Conservation (phyloP, 371 early-diverging fungal genomes). For the Mucor plumbeus region DNA sequence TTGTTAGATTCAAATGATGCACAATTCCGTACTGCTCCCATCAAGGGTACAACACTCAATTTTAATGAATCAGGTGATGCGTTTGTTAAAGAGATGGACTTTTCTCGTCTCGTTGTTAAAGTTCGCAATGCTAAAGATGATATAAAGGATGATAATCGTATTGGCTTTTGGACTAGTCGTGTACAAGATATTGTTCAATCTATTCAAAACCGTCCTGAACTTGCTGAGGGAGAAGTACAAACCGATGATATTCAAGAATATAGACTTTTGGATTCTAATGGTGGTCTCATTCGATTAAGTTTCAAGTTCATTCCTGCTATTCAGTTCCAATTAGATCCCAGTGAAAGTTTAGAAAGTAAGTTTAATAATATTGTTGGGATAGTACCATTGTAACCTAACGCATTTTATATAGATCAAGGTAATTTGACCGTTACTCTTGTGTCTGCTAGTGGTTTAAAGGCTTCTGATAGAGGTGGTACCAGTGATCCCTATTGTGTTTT, state of each 20-base stretch:
- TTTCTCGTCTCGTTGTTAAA: conserved; percentile 31
- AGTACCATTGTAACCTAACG: neutral
- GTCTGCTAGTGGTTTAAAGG: conserved; percentile 43
- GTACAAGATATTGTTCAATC: conserved; percentile 27
- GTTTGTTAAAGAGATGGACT: conserved; percentile 43
- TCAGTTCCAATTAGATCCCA: conserved; percentile 35
- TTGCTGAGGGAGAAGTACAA: conserved; percentile 5
- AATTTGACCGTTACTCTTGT: conserved; percentile 32
- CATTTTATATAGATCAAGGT: conserved; percentile 33
- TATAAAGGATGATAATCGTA: conserved; percentile 17
- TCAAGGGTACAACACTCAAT: conserved; percentile 25
- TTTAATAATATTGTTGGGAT: neutral
- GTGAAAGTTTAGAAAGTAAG: conserved; percentile 45
- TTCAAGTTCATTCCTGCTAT: conserved; percentile 37
- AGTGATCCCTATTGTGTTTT: conserved; percentile 82
- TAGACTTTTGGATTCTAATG: conserved; percentile 19
- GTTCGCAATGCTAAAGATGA: conserved; percentile 29
- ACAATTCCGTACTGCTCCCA: conserved; percentile 31
- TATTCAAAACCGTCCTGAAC: conserved; percentile 12
- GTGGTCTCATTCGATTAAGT: conserved; percentile 27
- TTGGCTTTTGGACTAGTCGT: conserved; percentile 29
- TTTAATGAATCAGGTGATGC: conserved; percentile 42
- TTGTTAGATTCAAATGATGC: conserved; percentile 42
- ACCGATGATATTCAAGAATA: conserved; percentile 11
- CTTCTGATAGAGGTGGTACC: conserved; percentile 55